These are phyloP conservation scores for Botrytis elliptica DNA, from an alignment of 2,329 filamentous ascomycete genomes.

Conservation along the genomic window DNA sequence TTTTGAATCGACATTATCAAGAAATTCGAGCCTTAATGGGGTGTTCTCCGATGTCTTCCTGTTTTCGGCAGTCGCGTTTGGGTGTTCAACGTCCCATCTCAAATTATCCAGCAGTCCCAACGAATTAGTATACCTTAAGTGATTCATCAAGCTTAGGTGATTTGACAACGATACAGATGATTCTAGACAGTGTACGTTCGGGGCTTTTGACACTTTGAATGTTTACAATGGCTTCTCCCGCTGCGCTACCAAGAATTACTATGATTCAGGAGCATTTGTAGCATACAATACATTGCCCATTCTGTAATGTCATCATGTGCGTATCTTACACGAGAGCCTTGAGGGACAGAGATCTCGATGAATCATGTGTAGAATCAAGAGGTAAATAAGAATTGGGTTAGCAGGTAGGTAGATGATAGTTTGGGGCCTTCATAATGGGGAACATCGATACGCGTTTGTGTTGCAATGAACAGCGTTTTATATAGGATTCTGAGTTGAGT, in stretches of 20 bases:
- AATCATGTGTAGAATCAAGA: background rate
- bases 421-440: background rate
- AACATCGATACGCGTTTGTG: background rate
- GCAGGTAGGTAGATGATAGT: background rate
- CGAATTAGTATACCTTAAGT: slow-evolving; percentile 24
- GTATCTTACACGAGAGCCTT: background rate
- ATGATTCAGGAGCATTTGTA: background rate
- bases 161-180: slow-evolving; percentile 21
- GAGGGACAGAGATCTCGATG: background rate
- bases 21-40: background rate
- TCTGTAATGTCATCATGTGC: background rate
- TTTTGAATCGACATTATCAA: too few relatives aligned
- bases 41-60: background rate
- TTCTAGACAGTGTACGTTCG: slow-evolving; percentile 27
- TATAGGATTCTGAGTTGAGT: background rate
- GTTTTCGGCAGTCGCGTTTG: slow-evolving; percentile 34
- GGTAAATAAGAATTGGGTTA: background rate
- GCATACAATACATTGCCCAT: background rate
- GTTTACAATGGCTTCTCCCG: background rate
- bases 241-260: too few relatives aligned
- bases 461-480: too few relatives aligned
- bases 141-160: background rate
- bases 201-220: slow-evolving; percentile 27
- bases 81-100: slow-evolving; percentile 35
- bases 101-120: slow-evolving; percentile 39